These are phyloP conservation scores for Gigaspora rosea DNA, from an alignment of 192 early-diverging fungal genomes.

Conservation along the genomic window DNA sequence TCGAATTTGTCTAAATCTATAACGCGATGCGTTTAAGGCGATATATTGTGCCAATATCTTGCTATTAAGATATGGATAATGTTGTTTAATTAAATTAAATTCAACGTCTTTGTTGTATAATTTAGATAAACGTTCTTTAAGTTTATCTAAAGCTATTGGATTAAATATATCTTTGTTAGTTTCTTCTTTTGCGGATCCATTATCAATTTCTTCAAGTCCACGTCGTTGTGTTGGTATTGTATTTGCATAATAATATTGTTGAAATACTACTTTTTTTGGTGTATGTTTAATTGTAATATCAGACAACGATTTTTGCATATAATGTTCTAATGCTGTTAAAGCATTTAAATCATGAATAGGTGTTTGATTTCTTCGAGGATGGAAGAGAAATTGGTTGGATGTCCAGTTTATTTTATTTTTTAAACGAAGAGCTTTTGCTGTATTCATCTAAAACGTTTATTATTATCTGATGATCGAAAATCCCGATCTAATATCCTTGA, in stretches of 20 bases:
- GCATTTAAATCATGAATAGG: constrained; percentile 4
- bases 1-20: neutral
- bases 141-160: neutral
- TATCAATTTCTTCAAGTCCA: neutral
- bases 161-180: neutral
- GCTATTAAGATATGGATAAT: constrained; percentile 21
- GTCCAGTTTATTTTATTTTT: constrained; percentile 17
- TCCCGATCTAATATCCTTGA: too few species aligned
- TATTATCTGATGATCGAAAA: too few species aligned
- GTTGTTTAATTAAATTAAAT: neutral
- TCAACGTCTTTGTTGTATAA: constrained; percentile 18
- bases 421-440: neutral
- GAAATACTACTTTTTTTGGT: constrained; percentile 6
- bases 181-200: neutral
- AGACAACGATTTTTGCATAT: constrained; percentile 1
- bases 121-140: neutral
- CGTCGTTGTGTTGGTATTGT: neutral
- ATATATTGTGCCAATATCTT: constrained; percentile 25
- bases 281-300: constrained; percentile 11
- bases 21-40: neutral
- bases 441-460: neutral
- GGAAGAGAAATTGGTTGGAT: constrained; percentile 13
- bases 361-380: neutral
- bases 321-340: constrained; percentile 5
- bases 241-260: constrained; percentile 13